Percentiles rank a stretch among this genome's conserved stretches.
Evolutionary conservation across 108 stramenopile genomes (phyloP).

Genomic region (Fragilaria crotonensis): DNA sequence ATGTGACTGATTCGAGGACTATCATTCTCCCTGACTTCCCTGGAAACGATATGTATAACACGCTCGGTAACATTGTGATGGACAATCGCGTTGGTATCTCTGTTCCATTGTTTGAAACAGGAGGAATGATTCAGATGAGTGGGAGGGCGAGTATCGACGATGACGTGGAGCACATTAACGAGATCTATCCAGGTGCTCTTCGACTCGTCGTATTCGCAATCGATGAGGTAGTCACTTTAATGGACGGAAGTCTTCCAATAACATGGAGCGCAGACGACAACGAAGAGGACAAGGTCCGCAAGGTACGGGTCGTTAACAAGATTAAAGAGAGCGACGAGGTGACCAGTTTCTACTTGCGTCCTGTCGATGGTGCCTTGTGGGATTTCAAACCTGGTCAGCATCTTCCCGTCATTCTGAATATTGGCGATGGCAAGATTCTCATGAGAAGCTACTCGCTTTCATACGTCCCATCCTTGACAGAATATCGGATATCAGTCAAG

Average conservation of each 20-base stretch:
- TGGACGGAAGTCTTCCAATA: slow-evolving; percentile 12
- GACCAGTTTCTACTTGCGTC: slow-evolving; percentile 15
- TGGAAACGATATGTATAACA: slow-evolving; percentile 24
- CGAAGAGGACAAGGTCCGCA: neutral
- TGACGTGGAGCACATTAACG: neutral
- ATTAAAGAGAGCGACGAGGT: slow-evolving; percentile 17
- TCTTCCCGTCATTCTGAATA: slow-evolving; percentile 17
- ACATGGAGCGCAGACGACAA: slow-evolving; percentile 10
- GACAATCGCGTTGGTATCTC: slow-evolving; percentile 24
- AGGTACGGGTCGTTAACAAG: slow-evolving; percentile 3
- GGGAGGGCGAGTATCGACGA: slow-evolving; percentile 9
- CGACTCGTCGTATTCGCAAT: slow-evolving; percentile 11
- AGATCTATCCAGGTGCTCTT: slow-evolving; percentile 14
- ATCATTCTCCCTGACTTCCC: slow-evolving; percentile 21
- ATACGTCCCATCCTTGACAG: neutral
- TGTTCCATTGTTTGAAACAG: slow-evolving; percentile 18
- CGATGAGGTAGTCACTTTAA: slow-evolving; percentile 16
- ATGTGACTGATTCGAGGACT: slow-evolving; percentile 12
- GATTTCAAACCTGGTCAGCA: slow-evolving; percentile 25
- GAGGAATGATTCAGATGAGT: slow-evolving; percentile 21
- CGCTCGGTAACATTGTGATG: slow-evolving; percentile 22
- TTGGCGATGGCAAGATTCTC: neutral
- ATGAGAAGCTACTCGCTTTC: slow-evolving; percentile 23
- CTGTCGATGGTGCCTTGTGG: slow-evolving; percentile 5
- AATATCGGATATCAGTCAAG: slow-evolving; percentile 30